Evolutionary conservation across 1,284 basidiomycete genomes (phyloP).

Genomic region (Ganoderma multipileum): DNA sequence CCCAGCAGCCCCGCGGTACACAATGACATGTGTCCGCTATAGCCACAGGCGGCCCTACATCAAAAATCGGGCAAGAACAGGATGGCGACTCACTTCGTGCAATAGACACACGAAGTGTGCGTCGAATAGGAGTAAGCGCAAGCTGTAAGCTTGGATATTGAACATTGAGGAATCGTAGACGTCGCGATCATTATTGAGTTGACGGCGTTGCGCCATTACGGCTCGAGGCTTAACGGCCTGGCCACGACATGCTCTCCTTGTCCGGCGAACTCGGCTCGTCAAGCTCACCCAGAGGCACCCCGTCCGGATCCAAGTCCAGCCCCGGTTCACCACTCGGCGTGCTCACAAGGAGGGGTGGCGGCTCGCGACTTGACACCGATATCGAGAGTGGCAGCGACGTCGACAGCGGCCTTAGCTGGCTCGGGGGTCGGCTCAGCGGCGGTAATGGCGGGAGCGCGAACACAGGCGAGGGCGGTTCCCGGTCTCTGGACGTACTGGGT

Average conservation of each 20-base stretch:
- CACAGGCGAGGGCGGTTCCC: constrained; percentile 18
- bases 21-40: constrained; percentile 6
- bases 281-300: constrained; percentile 30
- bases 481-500: constrained; percentile 12
- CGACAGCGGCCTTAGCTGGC: constrained; percentile 24
- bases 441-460: constrained; percentile 29
- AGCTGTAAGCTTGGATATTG: background rate
- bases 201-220: background rate
- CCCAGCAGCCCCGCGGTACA: background rate
- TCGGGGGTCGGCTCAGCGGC: constrained; percentile 14
- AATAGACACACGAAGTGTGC: background rate
- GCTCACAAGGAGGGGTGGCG: constrained; percentile 19
- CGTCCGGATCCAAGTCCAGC: constrained; percentile 36
- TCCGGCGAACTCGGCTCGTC: constrained; percentile 38
- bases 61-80: background rate
- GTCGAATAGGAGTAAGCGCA: background rate
- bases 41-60: background rate
- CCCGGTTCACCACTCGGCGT: constrained; percentile 14
- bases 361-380: constrained; percentile 17
- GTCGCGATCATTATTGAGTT: background rate
- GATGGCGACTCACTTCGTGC: background rate
- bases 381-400: constrained; percentile 18
- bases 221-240: constrained; percentile 18
- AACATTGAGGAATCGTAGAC: background rate
- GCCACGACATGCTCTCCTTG: constrained; percentile 35